Conservation (phyloP, 345 rosid genomes). For the Salix suchowensis region DNA sequence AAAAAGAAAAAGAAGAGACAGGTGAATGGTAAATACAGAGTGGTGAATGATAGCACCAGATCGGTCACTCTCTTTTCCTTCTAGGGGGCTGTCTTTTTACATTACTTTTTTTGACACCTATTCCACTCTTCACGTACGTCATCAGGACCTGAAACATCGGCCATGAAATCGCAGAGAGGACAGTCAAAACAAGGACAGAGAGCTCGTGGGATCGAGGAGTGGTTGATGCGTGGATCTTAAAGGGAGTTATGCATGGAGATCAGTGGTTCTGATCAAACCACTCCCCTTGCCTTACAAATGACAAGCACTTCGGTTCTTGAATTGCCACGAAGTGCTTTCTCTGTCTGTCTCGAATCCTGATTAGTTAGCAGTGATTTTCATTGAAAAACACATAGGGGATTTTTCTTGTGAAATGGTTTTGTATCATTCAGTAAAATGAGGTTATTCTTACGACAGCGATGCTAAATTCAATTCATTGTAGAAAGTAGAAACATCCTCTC, state of each 20-base stretch:
- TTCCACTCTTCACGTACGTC: conserved; percentile 16
- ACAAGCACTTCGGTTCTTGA: not conserved
- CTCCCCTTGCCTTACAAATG: not conserved
- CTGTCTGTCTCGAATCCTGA: not conserved
- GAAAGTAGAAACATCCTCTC: not conserved
- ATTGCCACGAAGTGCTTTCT: not conserved
- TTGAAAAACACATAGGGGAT: too few species aligned
- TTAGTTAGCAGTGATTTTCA: too few species aligned
- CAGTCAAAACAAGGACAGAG: conserved; percentile 5
- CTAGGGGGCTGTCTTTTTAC: conserved; percentile 1
- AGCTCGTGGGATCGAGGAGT: conserved; percentile 1
- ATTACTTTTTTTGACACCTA: conserved; percentile 5
- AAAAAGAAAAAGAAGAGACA: not conserved
- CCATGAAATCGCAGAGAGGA: conserved; percentile 23
- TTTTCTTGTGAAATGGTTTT: not conserved
- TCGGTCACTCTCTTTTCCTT: not conserved
- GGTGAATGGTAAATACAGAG: not conserved
- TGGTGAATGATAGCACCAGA: not conserved
- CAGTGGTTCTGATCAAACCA: conserved; percentile 1
- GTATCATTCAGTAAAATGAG: not conserved
- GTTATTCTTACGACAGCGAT: not conserved
- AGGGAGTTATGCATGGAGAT: conserved; percentile 2
- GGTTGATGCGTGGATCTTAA: not conserved
- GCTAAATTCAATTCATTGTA: not conserved
- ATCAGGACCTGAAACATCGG: conserved; percentile 25